A percentile compares a stretch with the other conserved stretches of the same genome.
Conservation (phyloP, 2,329 filamentous ascomycete species). For the Aureobasidium leucospermi region DNA sequence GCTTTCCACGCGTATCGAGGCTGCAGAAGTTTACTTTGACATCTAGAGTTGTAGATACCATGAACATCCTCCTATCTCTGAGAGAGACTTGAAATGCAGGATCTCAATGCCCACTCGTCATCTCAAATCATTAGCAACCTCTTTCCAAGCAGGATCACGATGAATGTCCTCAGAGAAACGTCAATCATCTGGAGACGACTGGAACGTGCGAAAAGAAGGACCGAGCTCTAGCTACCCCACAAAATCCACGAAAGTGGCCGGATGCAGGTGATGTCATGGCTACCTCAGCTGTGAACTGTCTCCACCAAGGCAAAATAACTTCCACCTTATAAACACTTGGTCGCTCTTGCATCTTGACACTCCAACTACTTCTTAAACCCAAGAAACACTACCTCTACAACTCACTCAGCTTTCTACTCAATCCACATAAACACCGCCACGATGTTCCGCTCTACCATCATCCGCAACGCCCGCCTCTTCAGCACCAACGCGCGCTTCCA, state of each 20-base stretch:
- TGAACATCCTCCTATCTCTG: too few relatives aligned
- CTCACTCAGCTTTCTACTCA: too few relatives aligned
- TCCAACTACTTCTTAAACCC: background rate
- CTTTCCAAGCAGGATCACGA: background rate
- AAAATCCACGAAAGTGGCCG: background rate
- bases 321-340: slow-evolving; percentile 3
- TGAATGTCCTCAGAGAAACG: background rate
- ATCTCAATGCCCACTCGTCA: background rate
- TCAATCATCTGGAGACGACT: background rate
- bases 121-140: background rate
- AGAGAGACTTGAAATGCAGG: too few relatives aligned
- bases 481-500: slow-evolving; percentile 43
- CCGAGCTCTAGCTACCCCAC: background rate
- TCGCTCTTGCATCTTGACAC: background rate
- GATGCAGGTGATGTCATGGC: slow-evolving; percentile 1
- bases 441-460: slow-evolving; percentile 41
- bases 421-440: slow-evolving; percentile 20
- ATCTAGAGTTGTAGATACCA: background rate
- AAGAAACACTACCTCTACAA: background rate
- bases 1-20: slow-evolving; percentile 7
- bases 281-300: background rate
- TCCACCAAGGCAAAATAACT: background rate
- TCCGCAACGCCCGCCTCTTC: slow-evolving; percentile 44
- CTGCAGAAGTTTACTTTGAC: background rate
- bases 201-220: background rate